Evolutionary conservation across 805 yeast species (phyloP).

Genomic region (Candida khao-thaluensis): DNA sequence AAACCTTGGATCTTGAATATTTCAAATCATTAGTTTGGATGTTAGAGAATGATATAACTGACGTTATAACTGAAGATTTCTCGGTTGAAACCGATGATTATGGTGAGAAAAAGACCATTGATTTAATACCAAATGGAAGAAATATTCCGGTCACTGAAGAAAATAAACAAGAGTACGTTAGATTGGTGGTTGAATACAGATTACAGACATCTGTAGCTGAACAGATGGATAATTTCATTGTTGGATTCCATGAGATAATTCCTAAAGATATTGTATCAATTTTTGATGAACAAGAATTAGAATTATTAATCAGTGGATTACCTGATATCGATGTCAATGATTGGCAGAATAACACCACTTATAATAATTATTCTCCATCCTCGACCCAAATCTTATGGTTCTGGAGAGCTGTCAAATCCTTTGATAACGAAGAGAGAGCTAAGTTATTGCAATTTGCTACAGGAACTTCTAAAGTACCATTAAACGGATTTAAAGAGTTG

Average conservation of each 20-base stretch:
- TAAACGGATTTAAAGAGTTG: conserved; percentile 87
- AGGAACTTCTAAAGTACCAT: conserved; percentile 95
- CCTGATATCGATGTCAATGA: conserved; percentile 96
- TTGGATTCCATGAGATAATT: conserved; percentile 88
- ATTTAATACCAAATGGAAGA: conserved; percentile 78
- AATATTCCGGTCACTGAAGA: conserved; percentile 84
- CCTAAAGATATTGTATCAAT: conserved; percentile 79
- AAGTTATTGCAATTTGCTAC: conserved; percentile 93
- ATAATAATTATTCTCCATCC: conserved; percentile 77
- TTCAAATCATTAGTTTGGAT: conserved; percentile 94
- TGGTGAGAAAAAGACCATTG: conserved; percentile 83
- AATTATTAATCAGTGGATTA: conserved; percentile 85
- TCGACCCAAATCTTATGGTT: conserved; percentile 93
- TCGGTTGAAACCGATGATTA: conserved; percentile 91
- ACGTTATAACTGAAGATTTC: conserved; percentile 90
- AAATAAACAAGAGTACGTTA: conserved; percentile 87
- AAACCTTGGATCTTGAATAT: conserved; percentile 86
- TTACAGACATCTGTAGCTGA: conserved; percentile 79
- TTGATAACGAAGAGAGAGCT: conserved; percentile 92
- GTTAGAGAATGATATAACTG: conserved; percentile 94
- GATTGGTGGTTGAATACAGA: conserved; percentile 81
- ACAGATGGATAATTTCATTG: conserved; percentile 80
- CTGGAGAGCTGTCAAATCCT: conserved; percentile 96
- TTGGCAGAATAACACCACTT: conserved; percentile 84
- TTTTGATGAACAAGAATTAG: conserved; percentile 94